Base-by-base conservation (phyloP, 2,329 filamentous ascomycete species). In the Neonectria neomacrospora region DNA sequence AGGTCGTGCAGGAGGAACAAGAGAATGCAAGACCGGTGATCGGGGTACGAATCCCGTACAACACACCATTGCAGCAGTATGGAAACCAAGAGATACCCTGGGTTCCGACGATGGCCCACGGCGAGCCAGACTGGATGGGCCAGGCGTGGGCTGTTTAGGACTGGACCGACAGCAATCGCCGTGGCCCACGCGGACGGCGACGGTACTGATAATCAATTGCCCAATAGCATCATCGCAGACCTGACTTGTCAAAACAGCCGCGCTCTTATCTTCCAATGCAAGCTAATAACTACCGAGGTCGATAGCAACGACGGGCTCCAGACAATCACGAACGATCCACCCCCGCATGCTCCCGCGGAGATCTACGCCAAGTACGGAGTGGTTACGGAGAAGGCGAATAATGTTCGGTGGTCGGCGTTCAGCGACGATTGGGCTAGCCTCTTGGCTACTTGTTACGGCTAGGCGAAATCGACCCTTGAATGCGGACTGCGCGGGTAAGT, bases 21-120 rank as follows among this genome's bases (percentile, higher is more conserved):
- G 71, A 57, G n/a, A 68, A 69, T 18, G 67, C 52, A 11, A 71
- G 69, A 8, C 73, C 80, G 0, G 67, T 89, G 0, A 83, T 97
- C 4, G 92, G 91, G 0, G 80, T 95, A 28, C 85, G 93, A 16
- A 89, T 97, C 79, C 92, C 94, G n/a, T 97, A 97, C 76, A 89
- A 89, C 76, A 78, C 94, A 7, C 94, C 94, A 0, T 76, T 97
- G 28, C 86, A 87, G 52, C 80, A 81, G 7, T 97, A 97, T 72
- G 80, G 75, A 0, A 67, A 77, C 8, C 76, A 78, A 5, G 92
- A 96, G 72, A 80, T 85, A 50, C 93, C 94, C 1, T 97, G 94
- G 94, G 92, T 91, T 63, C 90, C 90, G 3, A 89, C 86, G 2
- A 80, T 83, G 71, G 73, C 73, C 1, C 85, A 94, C 73, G 61